Conservation (phyloP, 768 basidiomycete species). For the Melanogaster broomeanus region DNA sequence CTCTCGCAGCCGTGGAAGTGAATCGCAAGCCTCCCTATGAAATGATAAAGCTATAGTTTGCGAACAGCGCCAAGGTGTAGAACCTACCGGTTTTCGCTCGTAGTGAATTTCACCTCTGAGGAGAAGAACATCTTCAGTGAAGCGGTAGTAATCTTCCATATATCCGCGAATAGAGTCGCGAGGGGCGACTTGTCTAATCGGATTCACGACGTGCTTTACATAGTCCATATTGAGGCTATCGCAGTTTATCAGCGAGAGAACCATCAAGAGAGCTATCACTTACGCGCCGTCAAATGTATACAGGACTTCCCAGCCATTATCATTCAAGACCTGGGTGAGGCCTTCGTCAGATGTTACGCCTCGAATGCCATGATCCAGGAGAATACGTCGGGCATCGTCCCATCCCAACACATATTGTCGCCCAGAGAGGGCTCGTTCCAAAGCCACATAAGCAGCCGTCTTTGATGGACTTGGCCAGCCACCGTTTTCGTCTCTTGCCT, state of each 20-base stretch:
- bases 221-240: constrained; percentile 44
- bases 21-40: constrained; percentile 36
- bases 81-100: constrained; percentile 40
- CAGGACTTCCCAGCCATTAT: constrained; percentile 38
- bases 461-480: constrained; percentile 24
- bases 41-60: constrained; percentile 7
- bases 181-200: constrained; percentile 38
- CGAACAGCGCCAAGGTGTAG: not conserved
- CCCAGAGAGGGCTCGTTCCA: constrained; percentile 19
- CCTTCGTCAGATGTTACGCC: constrained; percentile 27
- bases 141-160: constrained; percentile 38
- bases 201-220: constrained; percentile 42
- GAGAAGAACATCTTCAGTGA: constrained; percentile 39
- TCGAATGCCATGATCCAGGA: constrained; percentile 13
- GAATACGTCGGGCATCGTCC: constrained; percentile 22
- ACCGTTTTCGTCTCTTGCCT: constrained; percentile 13
- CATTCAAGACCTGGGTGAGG: constrained; percentile 29
- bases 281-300: constrained; percentile 43
- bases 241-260: constrained; percentile 9
- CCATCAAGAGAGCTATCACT: constrained; percentile 12
- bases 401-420: constrained; percentile 21
- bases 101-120: constrained; percentile 44
- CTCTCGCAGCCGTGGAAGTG: constrained; percentile 30
- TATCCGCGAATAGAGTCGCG: constrained; percentile 40
- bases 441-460: constrained; percentile 17